Percentiles rank a stretch among this genome's conserved stretches.
Conservation (phyloP, 2,329 filamentous ascomycete genomes). For the Botrytis cinerea region DNA sequence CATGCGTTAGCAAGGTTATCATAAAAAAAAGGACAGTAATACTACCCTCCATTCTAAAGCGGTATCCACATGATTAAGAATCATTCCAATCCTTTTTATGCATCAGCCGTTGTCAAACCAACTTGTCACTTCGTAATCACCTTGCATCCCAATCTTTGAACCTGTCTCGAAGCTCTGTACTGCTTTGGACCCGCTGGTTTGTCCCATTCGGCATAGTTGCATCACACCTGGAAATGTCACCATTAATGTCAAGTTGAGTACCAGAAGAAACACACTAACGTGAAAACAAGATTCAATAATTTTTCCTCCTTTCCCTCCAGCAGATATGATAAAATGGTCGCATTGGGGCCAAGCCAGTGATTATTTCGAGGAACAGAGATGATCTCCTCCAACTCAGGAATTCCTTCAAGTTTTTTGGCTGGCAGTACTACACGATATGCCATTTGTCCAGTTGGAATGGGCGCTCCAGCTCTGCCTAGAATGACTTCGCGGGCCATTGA, state of each 20-base stretch:
- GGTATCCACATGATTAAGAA: constrained; percentile 5
- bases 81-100: not conserved
- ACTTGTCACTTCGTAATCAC: not conserved
- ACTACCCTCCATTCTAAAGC: constrained; percentile 12
- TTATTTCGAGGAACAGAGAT: constrained; percentile 46
- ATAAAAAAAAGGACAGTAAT: not conserved
- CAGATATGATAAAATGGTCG: constrained; percentile 32
- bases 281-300: constrained; percentile 9
- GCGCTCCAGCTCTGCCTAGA: constrained; percentile 41
- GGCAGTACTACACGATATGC: constrained; percentile 49
- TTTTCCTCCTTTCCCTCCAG: constrained; percentile 19
- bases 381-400: constrained; percentile 46
- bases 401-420: constrained; percentile 44
- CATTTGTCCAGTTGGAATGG: constrained; percentile 46
- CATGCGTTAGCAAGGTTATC: not conserved
- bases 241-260: not conserved
- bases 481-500: constrained; percentile 34
- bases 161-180: not conserved
- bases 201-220: constrained; percentile 7
- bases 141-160: constrained; percentile 1
- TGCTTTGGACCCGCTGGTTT: not conserved
- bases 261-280: not conserved
- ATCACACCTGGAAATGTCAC: not conserved
- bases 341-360: constrained; percentile 44
- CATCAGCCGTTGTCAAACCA: not conserved